Evolutionary conservation across 179 eudicot species (phyloP).

Genomic region (Silene coronaria): DNA sequence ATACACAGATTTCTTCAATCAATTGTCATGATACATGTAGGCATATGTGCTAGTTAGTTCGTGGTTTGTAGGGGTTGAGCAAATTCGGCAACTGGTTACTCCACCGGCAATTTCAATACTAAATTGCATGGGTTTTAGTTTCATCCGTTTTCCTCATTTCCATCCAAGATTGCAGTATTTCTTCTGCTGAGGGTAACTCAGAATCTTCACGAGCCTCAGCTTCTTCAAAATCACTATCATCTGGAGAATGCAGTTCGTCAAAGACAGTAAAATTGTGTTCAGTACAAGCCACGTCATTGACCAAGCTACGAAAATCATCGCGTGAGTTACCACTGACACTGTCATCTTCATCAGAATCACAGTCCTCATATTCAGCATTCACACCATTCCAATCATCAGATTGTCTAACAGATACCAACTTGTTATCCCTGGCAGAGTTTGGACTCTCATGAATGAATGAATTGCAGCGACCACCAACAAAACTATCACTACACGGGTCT

Average conservation of each 20-base stretch:
- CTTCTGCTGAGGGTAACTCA: conserved; percentile 53
- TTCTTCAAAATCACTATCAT: conserved; percentile 16
- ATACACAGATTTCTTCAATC: too few relatives aligned
- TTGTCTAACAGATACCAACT: background rate
- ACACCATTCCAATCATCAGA: conserved; percentile 1
- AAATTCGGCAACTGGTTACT: too few relatives aligned
- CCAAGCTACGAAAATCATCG: conserved; percentile 3
- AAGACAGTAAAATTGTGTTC: conserved; percentile 19
- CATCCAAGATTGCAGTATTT: conserved; percentile 71
- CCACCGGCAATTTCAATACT: background rate
- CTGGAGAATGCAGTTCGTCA: conserved; percentile 24
- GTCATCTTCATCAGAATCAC: conserved; percentile 22
- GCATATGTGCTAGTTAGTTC: too few relatives aligned
- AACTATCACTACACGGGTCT: background rate
- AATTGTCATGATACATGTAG: too few relatives aligned
- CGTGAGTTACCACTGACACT: background rate
- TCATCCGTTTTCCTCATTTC: conserved; percentile 39
- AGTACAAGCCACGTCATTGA: conserved; percentile 18
- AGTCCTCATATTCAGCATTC: background rate
- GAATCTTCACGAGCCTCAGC: conserved; percentile 18
- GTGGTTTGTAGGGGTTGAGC: too few relatives aligned
- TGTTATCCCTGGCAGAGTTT: background rate
- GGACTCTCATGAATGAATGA: background rate
- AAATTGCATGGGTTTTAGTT: background rate
- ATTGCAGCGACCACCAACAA: background rate